Evolutionary conservation across 345 rosid genomes (phyloP).

Genomic region (Pugionium cornutum): DNA sequence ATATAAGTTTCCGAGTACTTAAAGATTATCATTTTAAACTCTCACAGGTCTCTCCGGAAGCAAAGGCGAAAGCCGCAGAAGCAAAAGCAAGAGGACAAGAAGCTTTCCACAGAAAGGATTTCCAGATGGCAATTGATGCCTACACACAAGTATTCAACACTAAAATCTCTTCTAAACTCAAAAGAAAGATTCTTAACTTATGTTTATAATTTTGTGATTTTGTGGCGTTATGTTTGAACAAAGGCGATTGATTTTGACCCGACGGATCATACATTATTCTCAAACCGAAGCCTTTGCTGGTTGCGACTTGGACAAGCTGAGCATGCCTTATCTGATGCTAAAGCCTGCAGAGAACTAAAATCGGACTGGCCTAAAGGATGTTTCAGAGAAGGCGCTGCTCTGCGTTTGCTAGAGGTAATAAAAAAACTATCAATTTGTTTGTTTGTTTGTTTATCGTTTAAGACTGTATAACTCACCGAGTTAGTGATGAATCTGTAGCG

Average conservation of each 20-base stretch:
- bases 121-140: constrained; percentile 60
- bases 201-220: neutral
- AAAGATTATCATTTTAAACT: neutral
- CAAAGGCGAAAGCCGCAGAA: constrained; percentile 77
- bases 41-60: constrained; percentile 69
- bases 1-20: neutral
- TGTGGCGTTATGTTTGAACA: constrained; percentile 31
- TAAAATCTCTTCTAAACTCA: constrained; percentile 4
- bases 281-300: constrained; percentile 95
- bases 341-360: constrained; percentile 65
- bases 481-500: constrained; percentile 46
- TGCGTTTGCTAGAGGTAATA: constrained; percentile 55
- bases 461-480: neutral
- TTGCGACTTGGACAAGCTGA: constrained; percentile 68
- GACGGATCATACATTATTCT: constrained; percentile 60
- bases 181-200: neutral
- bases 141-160: constrained; percentile 69
- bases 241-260: constrained; percentile 92
- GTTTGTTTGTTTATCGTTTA: no score
- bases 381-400: constrained; percentile 54
- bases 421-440: no score
- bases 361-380: constrained; percentile 90
- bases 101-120: constrained; percentile 68
- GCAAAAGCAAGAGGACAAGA: constrained; percentile 93
- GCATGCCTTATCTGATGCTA: constrained; percentile 81